Base-by-base conservation (phyloP, 768 basidiomycete genomes). In the Lentinula sp. region DNA sequence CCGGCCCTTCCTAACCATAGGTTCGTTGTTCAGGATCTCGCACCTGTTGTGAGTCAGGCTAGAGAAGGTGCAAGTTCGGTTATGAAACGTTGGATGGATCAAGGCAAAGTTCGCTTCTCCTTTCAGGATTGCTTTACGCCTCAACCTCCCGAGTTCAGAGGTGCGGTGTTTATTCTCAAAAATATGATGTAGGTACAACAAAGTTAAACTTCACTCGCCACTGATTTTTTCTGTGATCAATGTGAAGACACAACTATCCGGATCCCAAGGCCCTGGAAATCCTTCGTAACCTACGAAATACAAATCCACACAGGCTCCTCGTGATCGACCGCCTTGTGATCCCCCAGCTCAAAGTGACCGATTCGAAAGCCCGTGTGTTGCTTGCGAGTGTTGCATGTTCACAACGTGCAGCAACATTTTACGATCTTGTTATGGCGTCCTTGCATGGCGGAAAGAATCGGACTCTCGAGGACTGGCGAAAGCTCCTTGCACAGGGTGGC, bases 291-390 rank as follows among this genome's bases (percentile, higher is more conserved):
- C 35, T 62, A 39, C 56, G 61, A 18, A 57, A 50, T 28, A 41
- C 54, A 2, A 51, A 62, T 36, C 61, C 61, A 32, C 42, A 49
- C 23, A 23, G 51, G 33, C 61, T 62, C n/a, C 61, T 62, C 20
- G 33, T 62, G 28, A 62, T 62, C 39, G 61, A 62, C 43, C 61
- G 61, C n/a, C 55, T 58, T 2, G 57, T 62, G 7, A 42, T 62
- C 28, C 61, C 61, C n/a, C 56, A 57, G 37, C 46, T 62, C 37
- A 33, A 43, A 41, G 35, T 33, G 13, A 10, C 12, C 33, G 16
- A 33, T 23, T 49, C 54, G 18, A 54, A 61, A 46, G 52, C 51
- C 28, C 33, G 32, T 35, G 33, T 42, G 13, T 28, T 54, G 4
- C 52, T 33, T 35, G 51, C 37, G 15, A 42, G 48, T 46, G 45